Conservation (phyloP, 1,284 basidiomycete species). For the Papiliotrema nemorosa region DNA sequence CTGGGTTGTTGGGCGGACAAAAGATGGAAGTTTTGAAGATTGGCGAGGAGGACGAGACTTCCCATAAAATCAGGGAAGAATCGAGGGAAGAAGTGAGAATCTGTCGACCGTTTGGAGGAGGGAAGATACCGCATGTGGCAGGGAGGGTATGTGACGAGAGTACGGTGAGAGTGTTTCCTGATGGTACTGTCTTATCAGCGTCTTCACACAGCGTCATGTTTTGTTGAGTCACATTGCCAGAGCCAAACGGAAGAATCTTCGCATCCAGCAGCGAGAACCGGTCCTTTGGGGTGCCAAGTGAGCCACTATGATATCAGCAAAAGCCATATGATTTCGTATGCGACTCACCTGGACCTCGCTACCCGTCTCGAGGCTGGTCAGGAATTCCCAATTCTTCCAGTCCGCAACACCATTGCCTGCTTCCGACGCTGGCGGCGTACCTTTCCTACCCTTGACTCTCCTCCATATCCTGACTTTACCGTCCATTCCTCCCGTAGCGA, state of each 20-base stretch:
- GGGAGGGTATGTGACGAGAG: constrained; percentile 85
- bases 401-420: constrained; percentile 56
- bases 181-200: constrained; percentile 64
- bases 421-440: neutral
- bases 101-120: constrained; percentile 64
- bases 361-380: constrained; percentile 85
- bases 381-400: constrained; percentile 82
- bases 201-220: no score
- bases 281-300: constrained; percentile 93
- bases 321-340: neutral
- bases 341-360: constrained; percentile 87
- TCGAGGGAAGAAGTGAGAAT: constrained; percentile 84
- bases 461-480: constrained; percentile 89
- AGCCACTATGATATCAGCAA: constrained; percentile 63
- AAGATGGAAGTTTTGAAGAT: constrained; percentile 57
- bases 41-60: constrained; percentile 66
- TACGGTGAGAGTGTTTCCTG: constrained; percentile 90
- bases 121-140: constrained; percentile 85
- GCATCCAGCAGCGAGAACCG: constrained; percentile 82
- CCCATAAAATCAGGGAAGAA: constrained; percentile 85
- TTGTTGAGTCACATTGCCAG: constrained; percentile 72
- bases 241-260: constrained; percentile 97
- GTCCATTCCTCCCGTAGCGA: constrained; percentile 97
- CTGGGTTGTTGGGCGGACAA: constrained; percentile 58
- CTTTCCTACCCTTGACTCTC: constrained; percentile 53